phyloP scores from a whole-genome alignment of 2,329 filamentous ascomycete species.

The Huntiella bhutanensis region DNA sequence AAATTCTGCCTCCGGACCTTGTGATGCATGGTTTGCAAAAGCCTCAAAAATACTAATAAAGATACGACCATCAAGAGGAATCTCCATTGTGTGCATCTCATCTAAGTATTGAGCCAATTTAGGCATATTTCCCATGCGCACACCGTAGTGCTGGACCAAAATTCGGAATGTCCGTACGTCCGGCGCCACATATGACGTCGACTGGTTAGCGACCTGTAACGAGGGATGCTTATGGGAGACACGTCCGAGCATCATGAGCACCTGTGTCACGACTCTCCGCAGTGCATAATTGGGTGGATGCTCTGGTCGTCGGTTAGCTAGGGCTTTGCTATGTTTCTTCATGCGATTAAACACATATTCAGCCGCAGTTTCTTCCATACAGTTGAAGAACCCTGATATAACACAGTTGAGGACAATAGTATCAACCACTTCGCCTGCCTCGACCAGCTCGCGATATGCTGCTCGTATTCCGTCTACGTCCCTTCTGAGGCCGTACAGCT shows the following conservation, averaged over 20 bases:
- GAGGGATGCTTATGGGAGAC: constrained; percentile 24
- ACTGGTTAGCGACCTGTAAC: constrained; percentile 10
- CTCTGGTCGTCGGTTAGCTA: constrained; percentile 7
- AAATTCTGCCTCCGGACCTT: constrained; percentile 39
- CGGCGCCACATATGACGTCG: constrained; percentile 42
- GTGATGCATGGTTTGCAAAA: constrained; percentile 44
- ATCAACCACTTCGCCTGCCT: constrained; percentile 72
- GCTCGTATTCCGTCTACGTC: constrained; percentile 57
- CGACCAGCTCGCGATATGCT: constrained; percentile 68
- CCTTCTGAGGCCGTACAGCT: constrained; percentile 58
- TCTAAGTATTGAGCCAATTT: constrained; percentile 52
- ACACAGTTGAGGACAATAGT: constrained; percentile 73
- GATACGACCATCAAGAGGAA: constrained; percentile 55
- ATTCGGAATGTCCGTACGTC: constrained; percentile 64
- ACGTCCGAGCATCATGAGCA: constrained; percentile 37
- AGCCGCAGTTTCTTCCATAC: constrained; percentile 58
- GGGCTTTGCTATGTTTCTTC: constrained; percentile 38
- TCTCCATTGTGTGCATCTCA: constrained; percentile 56
- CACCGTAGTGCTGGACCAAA: constrained; percentile 56
- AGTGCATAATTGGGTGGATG: constrained; percentile 25
- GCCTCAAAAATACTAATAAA: constrained; percentile 71
- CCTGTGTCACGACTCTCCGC: constrained; percentile 31
- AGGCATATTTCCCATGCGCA: constrained; percentile 48
- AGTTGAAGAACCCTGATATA: constrained; percentile 57
- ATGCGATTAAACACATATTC: constrained; percentile 70